Evolutionary conservation across 208 protist genomes (phyloP), one percentile per base, ranked within the genome.

Genomic region (Leishmania guyanensis): DNA sequence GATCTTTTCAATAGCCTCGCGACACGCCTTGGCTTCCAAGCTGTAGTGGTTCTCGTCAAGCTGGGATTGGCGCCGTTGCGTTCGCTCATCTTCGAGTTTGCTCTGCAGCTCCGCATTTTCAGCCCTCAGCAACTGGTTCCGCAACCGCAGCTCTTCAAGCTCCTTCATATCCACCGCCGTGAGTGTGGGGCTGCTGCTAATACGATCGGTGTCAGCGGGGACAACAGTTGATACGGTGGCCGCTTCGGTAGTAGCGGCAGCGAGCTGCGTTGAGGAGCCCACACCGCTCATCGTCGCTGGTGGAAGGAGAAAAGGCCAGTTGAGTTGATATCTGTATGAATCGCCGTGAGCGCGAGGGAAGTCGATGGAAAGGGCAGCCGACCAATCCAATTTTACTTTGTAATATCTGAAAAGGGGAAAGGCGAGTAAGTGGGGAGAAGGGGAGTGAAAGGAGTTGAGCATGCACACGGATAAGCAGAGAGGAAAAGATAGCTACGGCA

Each of bases 101-200:
- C 75, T 64, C 75, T 80, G 86, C 66, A 95, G 84, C 39, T 82
- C 43, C 48, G 85, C 86, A 36, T 93, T 94, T 77, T 93, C 92
- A 29, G 79, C 74, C 20, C 85, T 86, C 8, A 96, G 84, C 14
- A 82, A 33, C 43, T 83, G 71, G 62, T 88, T 90, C 64, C 87
- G 80, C 48, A 78, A 79, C 6, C 88, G 90, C 20, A 96, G 80
- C 29, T 77, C 77, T 5, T n/a, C 60, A 43, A 78, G 78, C 73
- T 91, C 84, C 4, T 76, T 29, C 26, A 36, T 71, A 50, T 85
- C 86, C 26, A 83, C 87, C 1, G 87, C 36, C 0, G 87, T 86
- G 33, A 85, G 81, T 4, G 80, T 29, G 6, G 78, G 76, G 48
- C 77, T 75, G 71, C 73, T 79, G 74, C 72, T 53, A 68, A 29